A percentile compares a stretch with the other conserved stretches of the same genome.
Evolutionary conservation across 1,284 basidiomycete species (phyloP).

Genomic region (Vanrija humicola): DNA sequence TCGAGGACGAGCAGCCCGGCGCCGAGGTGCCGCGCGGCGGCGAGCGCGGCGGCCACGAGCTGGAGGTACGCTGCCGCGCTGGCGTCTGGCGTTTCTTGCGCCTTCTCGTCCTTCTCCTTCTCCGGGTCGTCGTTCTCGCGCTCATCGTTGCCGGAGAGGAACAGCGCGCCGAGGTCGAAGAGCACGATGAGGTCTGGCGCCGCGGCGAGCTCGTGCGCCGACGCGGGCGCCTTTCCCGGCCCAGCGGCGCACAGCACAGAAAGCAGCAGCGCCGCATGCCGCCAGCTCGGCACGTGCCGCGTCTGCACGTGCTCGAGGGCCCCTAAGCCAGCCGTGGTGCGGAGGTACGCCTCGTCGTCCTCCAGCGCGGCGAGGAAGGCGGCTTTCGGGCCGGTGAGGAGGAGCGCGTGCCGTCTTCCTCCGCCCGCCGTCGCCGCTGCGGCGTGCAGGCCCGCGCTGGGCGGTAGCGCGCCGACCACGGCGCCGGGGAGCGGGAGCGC

Average conservation of each 20-base stretch:
- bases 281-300: slow-evolving; percentile 29
- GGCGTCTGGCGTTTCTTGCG: neutral
- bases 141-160: slow-evolving; percentile 19
- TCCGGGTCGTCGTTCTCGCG: slow-evolving; percentile 21
- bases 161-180: slow-evolving; percentile 29
- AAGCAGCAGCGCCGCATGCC: slow-evolving; percentile 32
- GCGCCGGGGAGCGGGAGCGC: slow-evolving; percentile 9
- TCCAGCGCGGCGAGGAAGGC: slow-evolving; percentile 23
- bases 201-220: slow-evolving; percentile 2
- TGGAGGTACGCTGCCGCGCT: slow-evolving; percentile 34
- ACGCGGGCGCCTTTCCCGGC: neutral
- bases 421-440: slow-evolving; percentile 14
- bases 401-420: slow-evolving; percentile 12
- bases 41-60: slow-evolving; percentile 23
- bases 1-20: slow-evolving; percentile 34
- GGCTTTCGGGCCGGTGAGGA: slow-evolving; percentile 33
- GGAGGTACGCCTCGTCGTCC: slow-evolving; percentile 33
- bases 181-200: slow-evolving; percentile 32
- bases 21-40: slow-evolving; percentile 22
- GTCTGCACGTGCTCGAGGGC: slow-evolving; percentile 29
- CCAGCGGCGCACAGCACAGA: slow-evolving; percentile 18
- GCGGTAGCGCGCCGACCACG: slow-evolving; percentile 33
- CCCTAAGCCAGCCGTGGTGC: slow-evolving; percentile 15
- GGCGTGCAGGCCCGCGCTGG: slow-evolving; percentile 32
- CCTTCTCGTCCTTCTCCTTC: neutral